Conservation (phyloP, 2,329 filamentous ascomycete species). For the Botrytis hyacinthi region DNA sequence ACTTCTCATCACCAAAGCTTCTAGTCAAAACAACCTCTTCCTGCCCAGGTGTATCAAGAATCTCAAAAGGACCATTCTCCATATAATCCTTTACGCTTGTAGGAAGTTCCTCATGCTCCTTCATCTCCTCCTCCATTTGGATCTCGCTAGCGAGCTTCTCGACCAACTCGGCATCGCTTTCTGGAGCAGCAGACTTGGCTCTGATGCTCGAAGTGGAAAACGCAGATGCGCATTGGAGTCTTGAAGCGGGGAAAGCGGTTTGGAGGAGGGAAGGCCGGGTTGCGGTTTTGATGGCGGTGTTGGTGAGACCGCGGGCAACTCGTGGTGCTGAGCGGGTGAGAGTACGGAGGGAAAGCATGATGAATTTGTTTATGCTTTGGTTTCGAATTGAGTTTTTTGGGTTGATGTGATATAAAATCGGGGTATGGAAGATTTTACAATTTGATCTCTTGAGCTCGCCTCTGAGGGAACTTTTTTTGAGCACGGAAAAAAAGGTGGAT, state of each 20-base stretch:
- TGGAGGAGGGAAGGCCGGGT: constrained; percentile 32
- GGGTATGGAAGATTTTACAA: constrained; percentile 13
- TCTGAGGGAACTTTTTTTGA: constrained; percentile 22
- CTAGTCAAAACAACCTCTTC: constrained; percentile 85
- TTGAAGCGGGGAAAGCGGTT: constrained; percentile 34
- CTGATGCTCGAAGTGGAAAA: constrained; percentile 46
- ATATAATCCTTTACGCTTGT: constrained; percentile 84
- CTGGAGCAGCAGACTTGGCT: constrained; percentile 37
- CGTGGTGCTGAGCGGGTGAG: constrained; percentile 67
- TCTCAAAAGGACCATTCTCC: constrained; percentile 78
- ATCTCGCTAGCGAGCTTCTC: constrained; percentile 85
- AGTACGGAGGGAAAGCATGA: constrained; percentile 68
- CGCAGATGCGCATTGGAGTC: constrained; percentile 33
- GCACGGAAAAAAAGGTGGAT: constrained; percentile 23
- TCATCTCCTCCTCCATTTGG: constrained; percentile 76
- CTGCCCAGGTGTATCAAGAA: constrained; percentile 77
- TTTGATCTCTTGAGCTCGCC: constrained; percentile 8
- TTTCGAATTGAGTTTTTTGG: constrained; percentile 21
- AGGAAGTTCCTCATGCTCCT: constrained; percentile 68
- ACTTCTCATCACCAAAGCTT: constrained; percentile 86
- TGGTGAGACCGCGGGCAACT: constrained; percentile 56
- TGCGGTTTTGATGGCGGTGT: constrained; percentile 49
- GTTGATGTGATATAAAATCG: constrained; percentile 19
- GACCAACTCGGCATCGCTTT: constrained; percentile 75
- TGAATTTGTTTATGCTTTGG: constrained; percentile 20